A percentile compares a stretch with the other conserved stretches of the same genome.
Evolutionary conservation across 192 early-diverging fungal genomes (phyloP).

Genomic region (Irineochytrium annulatum): DNA sequence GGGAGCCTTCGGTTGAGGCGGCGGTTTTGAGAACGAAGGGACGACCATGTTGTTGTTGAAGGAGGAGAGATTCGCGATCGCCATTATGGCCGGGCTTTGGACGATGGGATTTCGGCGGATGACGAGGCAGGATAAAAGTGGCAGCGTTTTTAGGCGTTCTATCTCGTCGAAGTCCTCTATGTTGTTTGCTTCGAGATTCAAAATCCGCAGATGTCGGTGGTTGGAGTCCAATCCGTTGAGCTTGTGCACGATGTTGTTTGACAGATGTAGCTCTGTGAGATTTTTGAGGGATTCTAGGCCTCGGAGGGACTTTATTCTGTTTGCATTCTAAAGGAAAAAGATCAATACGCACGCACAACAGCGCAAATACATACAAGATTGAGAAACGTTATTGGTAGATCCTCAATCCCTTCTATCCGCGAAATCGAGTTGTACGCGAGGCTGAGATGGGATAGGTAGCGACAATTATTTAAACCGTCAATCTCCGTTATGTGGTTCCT

Average conservation of each 20-base stretch:
- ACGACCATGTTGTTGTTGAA: no score
- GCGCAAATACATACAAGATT: constrained; percentile 39
- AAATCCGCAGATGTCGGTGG: constrained; percentile 24
- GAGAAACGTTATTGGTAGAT: constrained; percentile 42
- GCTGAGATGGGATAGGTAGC: constrained; percentile 42
- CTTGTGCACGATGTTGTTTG: constrained; percentile 35
- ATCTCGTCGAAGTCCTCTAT: constrained; percentile 25
- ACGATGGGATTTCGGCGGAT: constrained; percentile 34
- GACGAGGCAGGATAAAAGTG: constrained; percentile 30
- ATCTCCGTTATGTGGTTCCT: constrained; percentile 35
- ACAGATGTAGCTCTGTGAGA: constrained; percentile 37
- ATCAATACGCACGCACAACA: neutral
- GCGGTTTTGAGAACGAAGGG: no score
- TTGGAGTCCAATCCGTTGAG: constrained; percentile 9
- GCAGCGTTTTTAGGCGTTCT: constrained; percentile 19
- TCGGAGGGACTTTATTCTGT: constrained; percentile 30
- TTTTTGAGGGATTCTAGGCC: constrained; percentile 40
- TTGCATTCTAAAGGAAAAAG: constrained; percentile 28
- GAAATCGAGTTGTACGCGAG: constrained; percentile 39
- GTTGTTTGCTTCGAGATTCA: constrained; percentile 38
- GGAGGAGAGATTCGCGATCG: no score
- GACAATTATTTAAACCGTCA: constrained; percentile 32
- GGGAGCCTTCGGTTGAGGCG: no score
- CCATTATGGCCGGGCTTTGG: neutral
- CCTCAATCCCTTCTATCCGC: constrained; percentile 35